phyloP scores from a whole-genome alignment of 495 filamentous ascomycete species.

The Aspergillus carlsbadensis region DNA sequence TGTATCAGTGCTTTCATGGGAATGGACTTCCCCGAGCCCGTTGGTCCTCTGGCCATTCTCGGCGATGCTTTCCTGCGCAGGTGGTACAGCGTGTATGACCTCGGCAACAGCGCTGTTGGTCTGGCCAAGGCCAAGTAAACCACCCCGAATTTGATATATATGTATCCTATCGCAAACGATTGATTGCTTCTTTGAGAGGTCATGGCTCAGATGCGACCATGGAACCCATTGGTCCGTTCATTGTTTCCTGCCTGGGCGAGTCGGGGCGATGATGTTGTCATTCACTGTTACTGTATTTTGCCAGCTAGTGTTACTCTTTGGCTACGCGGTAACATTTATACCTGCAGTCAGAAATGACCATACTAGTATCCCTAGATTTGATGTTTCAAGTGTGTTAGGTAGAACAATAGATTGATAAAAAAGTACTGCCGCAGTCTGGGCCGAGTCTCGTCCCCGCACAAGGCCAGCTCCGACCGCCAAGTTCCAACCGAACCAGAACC shows the following conservation, averaged over 20 bases:
- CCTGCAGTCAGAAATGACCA: constrained; percentile 1
- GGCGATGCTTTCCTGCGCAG: constrained; percentile 96
- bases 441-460: constrained; percentile 16
- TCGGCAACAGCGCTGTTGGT: constrained; percentile 80
- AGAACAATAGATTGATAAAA: neutral
- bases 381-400: neutral
- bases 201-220: neutral
- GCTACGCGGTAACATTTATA: constrained; percentile 5
- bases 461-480: constrained; percentile 9
- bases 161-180: neutral
- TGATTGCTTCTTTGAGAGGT: neutral
- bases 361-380: neutral
- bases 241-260: neutral
- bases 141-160: neutral
- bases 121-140: constrained; percentile 77
- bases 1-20: constrained; percentile 98
- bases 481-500: constrained; percentile 1
- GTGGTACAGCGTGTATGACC: constrained; percentile 97
- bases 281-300: constrained; percentile 8
- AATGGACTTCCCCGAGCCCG: constrained; percentile 92
- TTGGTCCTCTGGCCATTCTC: constrained; percentile 91
- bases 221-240: neutral
- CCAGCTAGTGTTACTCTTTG: constrained; percentile 5
- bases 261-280: constrained; percentile 1
- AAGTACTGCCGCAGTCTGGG: constrained; percentile 2